phyloP scores from a whole-genome alignment of 73 alveolate species.

The Durusdinium trenchii region DNA sequence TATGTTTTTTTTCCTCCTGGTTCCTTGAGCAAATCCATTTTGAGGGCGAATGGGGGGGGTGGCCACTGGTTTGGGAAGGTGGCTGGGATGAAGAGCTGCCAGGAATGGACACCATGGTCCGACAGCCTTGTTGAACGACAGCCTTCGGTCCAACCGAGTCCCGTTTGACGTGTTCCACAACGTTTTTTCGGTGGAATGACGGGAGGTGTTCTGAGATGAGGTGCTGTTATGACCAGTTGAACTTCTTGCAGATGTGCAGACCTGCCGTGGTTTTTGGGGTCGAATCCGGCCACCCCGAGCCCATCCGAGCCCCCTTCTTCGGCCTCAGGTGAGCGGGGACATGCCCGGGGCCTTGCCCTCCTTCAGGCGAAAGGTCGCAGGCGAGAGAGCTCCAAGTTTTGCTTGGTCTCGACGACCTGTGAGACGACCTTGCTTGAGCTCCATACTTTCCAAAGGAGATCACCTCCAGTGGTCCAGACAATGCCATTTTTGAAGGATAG shows the following conservation, averaged over 20 bases:
- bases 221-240: background rate
- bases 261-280: background rate
- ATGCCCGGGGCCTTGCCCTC: slow-evolving; percentile 33
- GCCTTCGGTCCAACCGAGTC: too few relatives aligned
- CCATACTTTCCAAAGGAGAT: background rate
- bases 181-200: background rate
- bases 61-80: too few relatives aligned
- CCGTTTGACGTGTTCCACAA: background rate
- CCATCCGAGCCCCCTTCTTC: background rate
- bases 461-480: too few relatives aligned
- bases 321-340: background rate
- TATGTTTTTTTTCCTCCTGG: too few relatives aligned
- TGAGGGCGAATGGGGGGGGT: too few relatives aligned
- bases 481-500: background rate
- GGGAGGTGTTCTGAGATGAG: background rate
- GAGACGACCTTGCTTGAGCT: background rate
- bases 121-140: too few relatives aligned
- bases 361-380: background rate
- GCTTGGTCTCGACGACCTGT: background rate
- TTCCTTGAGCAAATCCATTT: too few relatives aligned
- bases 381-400: background rate
- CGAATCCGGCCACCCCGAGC: background rate
- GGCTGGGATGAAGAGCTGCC: too few relatives aligned
- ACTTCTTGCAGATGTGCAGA: background rate
- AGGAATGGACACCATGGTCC: too few relatives aligned